Percentiles rank a stretch among this genome's conserved stretches.
Evolutionary conservation across 257 asterid species (phyloP).

Genomic region (Agastache rugosa): DNA sequence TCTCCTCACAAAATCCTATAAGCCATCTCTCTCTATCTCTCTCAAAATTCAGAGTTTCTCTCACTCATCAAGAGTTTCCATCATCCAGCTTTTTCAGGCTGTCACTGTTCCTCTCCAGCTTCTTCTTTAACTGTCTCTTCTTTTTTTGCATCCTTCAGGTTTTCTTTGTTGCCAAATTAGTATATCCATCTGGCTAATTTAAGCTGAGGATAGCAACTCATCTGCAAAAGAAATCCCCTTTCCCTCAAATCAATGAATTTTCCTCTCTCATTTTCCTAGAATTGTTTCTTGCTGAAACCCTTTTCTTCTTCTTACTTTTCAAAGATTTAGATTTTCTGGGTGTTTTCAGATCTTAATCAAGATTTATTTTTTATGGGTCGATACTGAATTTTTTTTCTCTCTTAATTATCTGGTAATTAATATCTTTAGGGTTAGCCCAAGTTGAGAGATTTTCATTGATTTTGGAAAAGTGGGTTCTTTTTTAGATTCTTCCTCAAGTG

Average conservation of each 20-base stretch:
- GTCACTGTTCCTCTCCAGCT: slow-evolving; percentile 44
- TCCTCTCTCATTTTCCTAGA: slow-evolving; percentile 33
- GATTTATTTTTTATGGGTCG: slow-evolving; percentile 23
- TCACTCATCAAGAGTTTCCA: slow-evolving; percentile 42
- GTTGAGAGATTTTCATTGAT: slow-evolving; percentile 48
- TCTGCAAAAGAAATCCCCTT: neutral
- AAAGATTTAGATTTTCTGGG: neutral
- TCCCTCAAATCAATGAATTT: slow-evolving; percentile 25
- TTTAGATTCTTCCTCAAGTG: slow-evolving; percentile 60
- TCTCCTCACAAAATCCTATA: slow-evolving; percentile 37
- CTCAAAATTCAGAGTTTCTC: slow-evolving; percentile 42
- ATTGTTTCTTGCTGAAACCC: slow-evolving; percentile 26
- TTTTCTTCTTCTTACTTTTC: neutral
- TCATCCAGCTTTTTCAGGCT: slow-evolving; percentile 54
- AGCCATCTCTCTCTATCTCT: neutral
- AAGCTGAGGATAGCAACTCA: slow-evolving; percentile 8
- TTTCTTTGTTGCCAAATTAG: slow-evolving; percentile 38
- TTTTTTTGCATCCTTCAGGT: slow-evolving; percentile 37
- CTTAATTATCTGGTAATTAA: slow-evolving; percentile 1
- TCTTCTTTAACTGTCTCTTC: slow-evolving; percentile 32
- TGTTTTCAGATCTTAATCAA: slow-evolving; percentile 58
- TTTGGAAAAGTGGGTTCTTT: slow-evolving; percentile 55
- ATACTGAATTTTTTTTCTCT: too few species aligned
- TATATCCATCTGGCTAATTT: slow-evolving; percentile 12
- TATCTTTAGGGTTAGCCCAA: slow-evolving; percentile 30